phyloP scores from a whole-genome alignment of 2,329 filamentous ascomycete species.

The Fusarium nygamai region DNA sequence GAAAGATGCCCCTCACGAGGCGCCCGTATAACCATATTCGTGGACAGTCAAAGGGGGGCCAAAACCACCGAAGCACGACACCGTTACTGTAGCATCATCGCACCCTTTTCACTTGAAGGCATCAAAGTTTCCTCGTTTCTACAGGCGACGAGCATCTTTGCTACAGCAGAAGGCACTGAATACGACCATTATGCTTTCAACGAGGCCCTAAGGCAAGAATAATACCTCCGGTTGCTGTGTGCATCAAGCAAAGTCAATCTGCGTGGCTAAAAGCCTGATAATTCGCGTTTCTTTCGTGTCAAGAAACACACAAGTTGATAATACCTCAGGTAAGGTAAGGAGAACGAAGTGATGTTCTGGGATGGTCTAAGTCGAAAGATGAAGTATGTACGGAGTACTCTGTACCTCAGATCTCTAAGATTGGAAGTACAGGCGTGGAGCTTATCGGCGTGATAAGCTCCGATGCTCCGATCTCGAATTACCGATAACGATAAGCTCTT shows the following conservation, averaged over 20 bases:
- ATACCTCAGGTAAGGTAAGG: neutral
- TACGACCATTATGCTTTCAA: neutral
- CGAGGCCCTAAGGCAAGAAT: neutral
- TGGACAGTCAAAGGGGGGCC: neutral
- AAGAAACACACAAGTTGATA: neutral
- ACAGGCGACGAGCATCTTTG: neutral
- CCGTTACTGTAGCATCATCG: neutral
- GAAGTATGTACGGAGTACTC: neutral
- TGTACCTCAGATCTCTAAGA: neutral
- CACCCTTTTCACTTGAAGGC: neutral
- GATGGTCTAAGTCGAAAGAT: neutral
- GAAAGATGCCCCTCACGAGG: constrained; percentile 16
- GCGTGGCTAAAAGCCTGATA: too few species aligned
- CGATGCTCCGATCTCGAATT: constrained; percentile 25
- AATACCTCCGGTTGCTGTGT: neutral
- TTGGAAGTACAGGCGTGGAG: neutral
- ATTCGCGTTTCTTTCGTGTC: too few species aligned
- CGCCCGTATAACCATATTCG: neutral
- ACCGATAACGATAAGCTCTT: constrained; percentile 33
- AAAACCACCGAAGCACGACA: neutral
- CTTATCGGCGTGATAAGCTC: constrained; percentile 21
- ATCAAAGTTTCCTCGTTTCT: neutral
- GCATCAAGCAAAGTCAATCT: too few species aligned
- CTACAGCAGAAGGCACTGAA: neutral
- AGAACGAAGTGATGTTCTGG: neutral